These are phyloP conservation scores for Zygosaccharomyces rouxii DNA, from an alignment of 805 yeast genomes.

Conservation along the genomic window DNA sequence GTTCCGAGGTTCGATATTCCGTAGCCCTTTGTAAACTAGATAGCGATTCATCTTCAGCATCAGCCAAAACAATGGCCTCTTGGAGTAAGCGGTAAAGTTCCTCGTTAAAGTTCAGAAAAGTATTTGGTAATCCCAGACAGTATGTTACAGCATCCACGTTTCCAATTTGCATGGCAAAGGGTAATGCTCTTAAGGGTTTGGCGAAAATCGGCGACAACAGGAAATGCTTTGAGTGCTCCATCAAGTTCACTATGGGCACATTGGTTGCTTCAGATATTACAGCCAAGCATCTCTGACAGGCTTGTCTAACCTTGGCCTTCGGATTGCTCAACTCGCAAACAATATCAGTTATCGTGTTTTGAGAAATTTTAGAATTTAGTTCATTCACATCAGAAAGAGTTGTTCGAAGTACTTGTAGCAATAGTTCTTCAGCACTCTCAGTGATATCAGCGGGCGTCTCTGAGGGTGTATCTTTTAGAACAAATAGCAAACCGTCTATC, in stretches of 20 bases:
- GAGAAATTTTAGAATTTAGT: conserved; percentile 62
- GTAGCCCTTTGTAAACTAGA: conserved; percentile 81
- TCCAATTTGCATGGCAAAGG: conserved; percentile 98
- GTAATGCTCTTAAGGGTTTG: conserved; percentile 92
- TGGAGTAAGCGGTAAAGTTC: conserved; percentile 78
- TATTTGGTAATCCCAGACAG: conserved; percentile 73
- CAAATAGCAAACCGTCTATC: conserved; percentile 81
- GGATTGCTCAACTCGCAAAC: conserved; percentile 93
- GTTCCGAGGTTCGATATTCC: conserved; percentile 85
- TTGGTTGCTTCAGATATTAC: conserved; percentile 66
- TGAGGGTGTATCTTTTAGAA: conserved; percentile 80
- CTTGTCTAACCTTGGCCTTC: conserved; percentile 72
- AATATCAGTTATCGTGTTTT: conserved; percentile 77
- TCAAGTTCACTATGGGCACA: conserved; percentile 66
- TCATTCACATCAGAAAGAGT: conserved; percentile 62
- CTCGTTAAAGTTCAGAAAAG: conserved; percentile 82
- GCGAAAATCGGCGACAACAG: conserved; percentile 92
- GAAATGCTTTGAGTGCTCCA: conserved; percentile 77
- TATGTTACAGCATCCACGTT: conserved; percentile 96
- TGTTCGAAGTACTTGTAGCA: conserved; percentile 55
- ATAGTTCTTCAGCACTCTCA: conserved; percentile 62
- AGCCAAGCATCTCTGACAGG: conserved; percentile 67
- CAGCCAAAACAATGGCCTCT: conserved; percentile 91
- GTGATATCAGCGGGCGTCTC: conserved; percentile 83
- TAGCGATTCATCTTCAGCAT: conserved; percentile 94